Conservation (phyloP, 176 grass and related monocot species). For the Triticum timopheevii region DNA sequence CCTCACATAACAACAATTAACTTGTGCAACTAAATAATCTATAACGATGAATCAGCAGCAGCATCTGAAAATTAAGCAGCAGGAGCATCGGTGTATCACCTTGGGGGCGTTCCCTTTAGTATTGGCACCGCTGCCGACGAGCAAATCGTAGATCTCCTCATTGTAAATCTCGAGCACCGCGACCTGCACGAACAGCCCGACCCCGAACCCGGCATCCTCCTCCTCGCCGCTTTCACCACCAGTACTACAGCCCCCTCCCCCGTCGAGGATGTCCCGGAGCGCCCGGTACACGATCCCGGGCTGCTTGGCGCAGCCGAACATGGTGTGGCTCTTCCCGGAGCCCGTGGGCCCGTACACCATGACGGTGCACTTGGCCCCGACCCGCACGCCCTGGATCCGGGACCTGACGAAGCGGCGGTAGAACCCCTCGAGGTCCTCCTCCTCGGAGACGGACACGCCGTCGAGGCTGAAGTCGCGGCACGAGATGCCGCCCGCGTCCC, state of each 20-base stretch:
- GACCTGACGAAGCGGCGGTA: conserved; percentile 76
- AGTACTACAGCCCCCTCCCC: background rate
- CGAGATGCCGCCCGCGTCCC: conserved; percentile 42
- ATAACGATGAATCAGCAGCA: background rate
- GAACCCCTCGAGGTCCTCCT: conserved; percentile 69
- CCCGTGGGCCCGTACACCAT: conserved; percentile 94
- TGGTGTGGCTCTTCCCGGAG: conserved; percentile 83
- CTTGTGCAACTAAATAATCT: background rate
- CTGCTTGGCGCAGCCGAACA: conserved; percentile 73
- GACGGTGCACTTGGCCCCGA: conserved; percentile 88
- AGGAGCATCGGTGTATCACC: conserved; percentile 30
- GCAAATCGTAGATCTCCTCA: conserved; percentile 88
- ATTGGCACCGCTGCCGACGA: conserved; percentile 35
- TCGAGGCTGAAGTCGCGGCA: conserved; percentile 94
- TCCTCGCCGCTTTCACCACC: background rate
- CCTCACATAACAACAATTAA: background rate
- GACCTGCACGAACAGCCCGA: conserved; percentile 67
- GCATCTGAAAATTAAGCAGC: background rate
- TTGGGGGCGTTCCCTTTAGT: conserved; percentile 59
- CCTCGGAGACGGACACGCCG: conserved; percentile 71
- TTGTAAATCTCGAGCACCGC: conserved; percentile 86
- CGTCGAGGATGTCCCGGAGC: conserved; percentile 63
- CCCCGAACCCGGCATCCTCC: conserved; percentile 48
- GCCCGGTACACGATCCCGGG: conserved; percentile 93
- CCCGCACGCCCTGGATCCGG: conserved; percentile 61